These are phyloP conservation scores for Leccinum obscurum DNA, from an alignment of 768 basidiomycete species.

Conservation along the genomic window DNA sequence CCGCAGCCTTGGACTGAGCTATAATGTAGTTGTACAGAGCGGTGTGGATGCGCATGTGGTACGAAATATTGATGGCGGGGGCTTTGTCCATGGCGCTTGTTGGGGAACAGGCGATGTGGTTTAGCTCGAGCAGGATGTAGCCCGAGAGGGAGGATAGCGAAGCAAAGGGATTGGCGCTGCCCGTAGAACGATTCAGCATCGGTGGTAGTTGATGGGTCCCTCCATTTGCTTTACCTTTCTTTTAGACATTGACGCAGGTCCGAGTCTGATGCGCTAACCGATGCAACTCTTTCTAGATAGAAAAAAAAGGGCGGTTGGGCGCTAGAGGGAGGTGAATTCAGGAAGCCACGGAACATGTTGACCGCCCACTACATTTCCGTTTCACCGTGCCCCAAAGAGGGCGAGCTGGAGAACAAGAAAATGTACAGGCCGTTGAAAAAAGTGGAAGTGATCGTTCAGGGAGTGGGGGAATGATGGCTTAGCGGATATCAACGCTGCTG, in stretches of 20 bases:
- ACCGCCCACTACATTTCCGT: conserved; percentile 8
- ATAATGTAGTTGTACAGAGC: conserved; percentile 83
- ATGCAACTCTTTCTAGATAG: neutral
- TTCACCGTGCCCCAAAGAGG: conserved; percentile 17
- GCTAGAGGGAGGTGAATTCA: conserved; percentile 8
- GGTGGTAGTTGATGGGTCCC: conserved; percentile 24
- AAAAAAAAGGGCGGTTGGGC: neutral
- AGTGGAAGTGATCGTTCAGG: neutral
- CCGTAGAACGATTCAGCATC: conserved; percentile 54
- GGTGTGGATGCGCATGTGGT: conserved; percentile 77
- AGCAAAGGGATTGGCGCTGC: conserved; percentile 72
- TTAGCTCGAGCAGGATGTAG: conserved; percentile 70
- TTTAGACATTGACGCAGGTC: conserved; percentile 26
- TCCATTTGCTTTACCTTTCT: conserved; percentile 33
- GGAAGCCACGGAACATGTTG: conserved; percentile 1
- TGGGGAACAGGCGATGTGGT: conserved; percentile 74
- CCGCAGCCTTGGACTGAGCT: conserved; percentile 51
- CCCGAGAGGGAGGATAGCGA: conserved; percentile 73
- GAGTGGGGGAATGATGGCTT: neutral
- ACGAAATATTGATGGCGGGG: conserved; percentile 67
- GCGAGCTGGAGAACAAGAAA: conserved; percentile 16
- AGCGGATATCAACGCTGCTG: neutral
- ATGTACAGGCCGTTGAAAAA: conserved; percentile 5
- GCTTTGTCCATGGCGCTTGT: conserved; percentile 60
- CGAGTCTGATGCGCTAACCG: neutral